Evolutionary conservation across 495 filamentous ascomycete species (phyloP).

Genomic region (Tuber microsphaerosporum): DNA sequence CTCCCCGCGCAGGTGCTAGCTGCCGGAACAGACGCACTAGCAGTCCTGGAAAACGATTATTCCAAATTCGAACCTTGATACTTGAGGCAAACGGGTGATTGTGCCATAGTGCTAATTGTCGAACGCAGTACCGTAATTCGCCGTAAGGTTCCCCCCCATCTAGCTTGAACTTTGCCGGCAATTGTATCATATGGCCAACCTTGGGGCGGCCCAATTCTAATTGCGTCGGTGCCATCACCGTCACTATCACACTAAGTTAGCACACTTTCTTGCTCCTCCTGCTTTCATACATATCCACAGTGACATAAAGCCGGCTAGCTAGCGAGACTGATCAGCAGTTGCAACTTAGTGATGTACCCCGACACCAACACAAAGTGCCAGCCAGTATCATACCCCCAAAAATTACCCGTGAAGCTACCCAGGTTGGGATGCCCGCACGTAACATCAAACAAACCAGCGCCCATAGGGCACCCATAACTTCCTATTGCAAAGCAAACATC

Average conservation of each 20-base stretch:
- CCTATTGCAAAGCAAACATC: constrained; percentile 2
- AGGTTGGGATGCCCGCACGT: background rate
- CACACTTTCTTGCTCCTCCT: background rate
- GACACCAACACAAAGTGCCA: constrained; percentile 1
- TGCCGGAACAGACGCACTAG: background rate
- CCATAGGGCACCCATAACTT: background rate
- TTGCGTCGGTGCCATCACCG: background rate
- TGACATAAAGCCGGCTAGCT: background rate
- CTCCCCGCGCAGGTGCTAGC: background rate
- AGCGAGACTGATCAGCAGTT: background rate
- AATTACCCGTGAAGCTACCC: background rate
- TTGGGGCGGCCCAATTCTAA: background rate
- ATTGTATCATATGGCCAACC: background rate
- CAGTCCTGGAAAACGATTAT: background rate
- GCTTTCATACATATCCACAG: background rate
- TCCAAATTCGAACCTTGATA: background rate
- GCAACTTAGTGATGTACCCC: background rate
- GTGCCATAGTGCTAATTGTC: background rate
- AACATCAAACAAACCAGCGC: background rate
- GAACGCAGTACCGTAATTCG: background rate
- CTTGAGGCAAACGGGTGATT: background rate
- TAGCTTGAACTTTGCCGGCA: background rate
- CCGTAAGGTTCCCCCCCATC: background rate
- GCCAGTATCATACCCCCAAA: background rate
- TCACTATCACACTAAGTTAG: background rate